Base-by-base conservation (phyloP, 1,284 basidiomycete species). In the Caloboletus inedulis region DNA sequence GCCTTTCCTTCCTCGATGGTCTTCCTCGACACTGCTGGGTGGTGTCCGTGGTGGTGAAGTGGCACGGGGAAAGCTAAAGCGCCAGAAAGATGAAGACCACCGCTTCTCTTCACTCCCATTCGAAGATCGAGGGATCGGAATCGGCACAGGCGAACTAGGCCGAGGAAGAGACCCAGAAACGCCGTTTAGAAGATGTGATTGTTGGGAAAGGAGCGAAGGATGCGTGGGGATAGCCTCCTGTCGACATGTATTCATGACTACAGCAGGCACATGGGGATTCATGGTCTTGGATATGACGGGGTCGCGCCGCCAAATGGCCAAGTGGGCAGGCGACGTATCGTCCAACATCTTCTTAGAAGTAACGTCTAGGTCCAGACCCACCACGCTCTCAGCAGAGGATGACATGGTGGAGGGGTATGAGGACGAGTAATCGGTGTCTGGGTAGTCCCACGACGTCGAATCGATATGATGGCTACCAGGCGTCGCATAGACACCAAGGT, bases 61-160 rank as follows among this genome's bases (percentile, higher is more conserved):
- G 1, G 66, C 60, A 35, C 72, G 72, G 3, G 75, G 73, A 56
- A 75, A 75, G 7, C 71, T 74, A 63, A 74, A 72, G 35, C 69
- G 72, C 66, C 77, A 72, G 45, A 77, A 69, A 51, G 71, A 70
- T 2, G 74, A 63, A 13, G 75, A 69, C 60, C 72, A 75, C 14
- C 69, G 59, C 55, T 72, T 70, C 31, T 63, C 62, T 37, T 70
- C 68, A 40, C 65, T 67, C 47, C 66, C 66, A 27, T 66, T 65
- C 4, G 69, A 56, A 33, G 66, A 66, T 42, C 69, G 61, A 21
- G 68, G 67, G 34, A 68, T 57, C n/a, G 69, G 66, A 43, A 72
- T 66, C 10, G 71, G 70, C 7, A 71, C 62, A 31, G 67, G 64
- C n/a, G 68, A 65, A 51, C 59, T 64, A 23, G 64, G 56, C 33